Evolutionary conservation across 2,329 filamentous ascomycete species (phyloP).

Genomic region (Xylaria sp.): DNA sequence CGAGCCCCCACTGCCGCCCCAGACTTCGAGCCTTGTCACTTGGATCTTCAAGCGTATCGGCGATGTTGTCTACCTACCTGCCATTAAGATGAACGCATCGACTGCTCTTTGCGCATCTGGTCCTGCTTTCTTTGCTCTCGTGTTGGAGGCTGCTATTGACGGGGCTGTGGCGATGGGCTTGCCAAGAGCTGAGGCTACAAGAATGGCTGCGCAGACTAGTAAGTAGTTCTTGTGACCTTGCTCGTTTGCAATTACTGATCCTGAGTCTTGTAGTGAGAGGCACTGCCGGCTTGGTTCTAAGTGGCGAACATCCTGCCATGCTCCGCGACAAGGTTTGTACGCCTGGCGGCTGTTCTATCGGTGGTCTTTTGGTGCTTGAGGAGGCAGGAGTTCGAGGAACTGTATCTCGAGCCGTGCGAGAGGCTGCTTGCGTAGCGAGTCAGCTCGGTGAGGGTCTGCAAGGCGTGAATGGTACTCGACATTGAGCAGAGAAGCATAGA

Average conservation of each 20-base stretch:
- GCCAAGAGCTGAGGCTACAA: slow-evolving; percentile 75
- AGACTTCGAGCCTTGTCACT: slow-evolving; percentile 67
- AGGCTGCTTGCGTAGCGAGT: slow-evolving; percentile 75
- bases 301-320: slow-evolving; percentile 78
- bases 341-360: slow-evolving; percentile 81
- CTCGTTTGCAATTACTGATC: slow-evolving; percentile 11
- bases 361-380: slow-evolving; percentile 77
- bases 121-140: slow-evolving; percentile 79
- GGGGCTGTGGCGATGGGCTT: slow-evolving; percentile 83
- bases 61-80: slow-evolving; percentile 73
- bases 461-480: slow-evolving; percentile 59
- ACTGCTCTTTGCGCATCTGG: slow-evolving; percentile 80
- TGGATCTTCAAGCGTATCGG: slow-evolving; percentile 84
- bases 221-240: slow-evolving; percentile 10
- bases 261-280: slow-evolving; percentile 64
- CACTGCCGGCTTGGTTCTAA: slow-evolving; percentile 73
- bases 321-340: slow-evolving; percentile 81
- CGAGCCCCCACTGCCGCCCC: slow-evolving; percentile 65
- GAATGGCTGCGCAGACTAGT: slow-evolving; percentile 80
- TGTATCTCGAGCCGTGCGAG: slow-evolving; percentile 74
- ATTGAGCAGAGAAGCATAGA: slow-evolving; percentile 37
- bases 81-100: slow-evolving; percentile 74
- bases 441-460: slow-evolving; percentile 68
- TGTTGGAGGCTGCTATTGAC: slow-evolving; percentile 80
- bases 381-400: slow-evolving; percentile 75